Percentiles rank a stretch among this genome's conserved stretches.
Evolutionary conservation across 2,329 filamentous ascomycete species (phyloP).

Genomic region (Teratosphaeriaceae sp.): DNA sequence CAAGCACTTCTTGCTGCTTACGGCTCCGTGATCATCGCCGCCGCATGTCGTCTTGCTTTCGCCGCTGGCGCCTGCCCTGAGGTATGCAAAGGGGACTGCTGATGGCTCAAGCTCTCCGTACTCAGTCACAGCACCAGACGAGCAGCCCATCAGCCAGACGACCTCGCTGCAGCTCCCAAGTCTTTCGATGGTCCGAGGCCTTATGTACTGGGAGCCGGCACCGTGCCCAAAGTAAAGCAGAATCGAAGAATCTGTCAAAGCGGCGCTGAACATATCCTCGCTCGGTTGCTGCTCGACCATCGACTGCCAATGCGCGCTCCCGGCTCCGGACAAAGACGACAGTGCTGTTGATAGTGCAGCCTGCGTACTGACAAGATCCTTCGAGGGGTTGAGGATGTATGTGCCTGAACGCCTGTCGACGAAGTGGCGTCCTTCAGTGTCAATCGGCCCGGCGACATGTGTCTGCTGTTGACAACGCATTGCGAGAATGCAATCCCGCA

Average conservation of each 20-base stretch:
- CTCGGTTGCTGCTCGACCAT: slow-evolving; percentile 63
- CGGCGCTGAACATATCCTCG: slow-evolving; percentile 68
- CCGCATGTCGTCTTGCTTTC: background rate
- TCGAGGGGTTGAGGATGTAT: slow-evolving; percentile 85
- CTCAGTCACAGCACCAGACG: slow-evolving; percentile 72
- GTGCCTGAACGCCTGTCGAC: slow-evolving; percentile 52
- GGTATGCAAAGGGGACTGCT: slow-evolving; percentile 84
- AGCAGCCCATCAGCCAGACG: slow-evolving; percentile 90
- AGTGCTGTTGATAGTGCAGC: slow-evolving; percentile 64
- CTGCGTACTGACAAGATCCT: slow-evolving; percentile 76
- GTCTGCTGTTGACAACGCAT: slow-evolving; percentile 32
- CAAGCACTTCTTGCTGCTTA: slow-evolving; percentile 32
- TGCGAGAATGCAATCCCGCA: slow-evolving; percentile 66
- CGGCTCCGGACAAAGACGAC: slow-evolving; percentile 29
- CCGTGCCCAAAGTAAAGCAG: slow-evolving; percentile 96
- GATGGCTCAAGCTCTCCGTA: slow-evolving; percentile 85
- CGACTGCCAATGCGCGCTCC: slow-evolving; percentile 52
- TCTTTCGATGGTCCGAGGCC: slow-evolving; percentile 71
- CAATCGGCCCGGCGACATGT: background rate
- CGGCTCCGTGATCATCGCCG: too few relatives aligned
- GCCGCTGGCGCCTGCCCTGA: slow-evolving; percentile 63
- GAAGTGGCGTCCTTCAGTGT: too few relatives aligned
- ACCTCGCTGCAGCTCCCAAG: slow-evolving; percentile 42
- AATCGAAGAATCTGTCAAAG: slow-evolving; percentile 60
- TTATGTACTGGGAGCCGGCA: slow-evolving; percentile 89